phyloP scores from a whole-genome alignment of 140 eudicot species.

The Erigeron philadelphicus region DNA sequence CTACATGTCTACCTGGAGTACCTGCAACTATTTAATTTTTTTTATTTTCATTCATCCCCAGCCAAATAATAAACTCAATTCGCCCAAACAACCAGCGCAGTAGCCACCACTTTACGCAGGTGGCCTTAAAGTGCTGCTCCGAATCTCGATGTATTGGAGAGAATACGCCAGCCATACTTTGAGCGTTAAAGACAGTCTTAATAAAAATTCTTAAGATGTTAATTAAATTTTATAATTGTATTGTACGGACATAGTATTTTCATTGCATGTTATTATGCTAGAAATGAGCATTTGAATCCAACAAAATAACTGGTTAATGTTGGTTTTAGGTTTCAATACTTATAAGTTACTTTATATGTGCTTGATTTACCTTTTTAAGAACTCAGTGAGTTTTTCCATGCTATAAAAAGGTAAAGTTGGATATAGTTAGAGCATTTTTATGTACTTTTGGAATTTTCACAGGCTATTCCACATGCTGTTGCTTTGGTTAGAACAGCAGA shows the following conservation, averaged over 20 bases:
- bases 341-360: constrained; percentile 9
- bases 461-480: constrained; percentile 94
- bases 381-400: not conserved
- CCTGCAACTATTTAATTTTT: no score
- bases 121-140: no score
- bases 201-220: not conserved
- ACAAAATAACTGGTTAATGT: not conserved
- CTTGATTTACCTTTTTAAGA: constrained; percentile 11
- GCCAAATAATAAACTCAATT: no score
- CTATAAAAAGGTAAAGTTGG: not conserved
- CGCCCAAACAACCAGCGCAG: no score
- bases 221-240: not conserved
- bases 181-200: no score
- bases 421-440: constrained; percentile 4
- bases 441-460: constrained; percentile 24
- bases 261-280: not conserved
- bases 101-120: no score
- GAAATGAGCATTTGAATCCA: not conserved
- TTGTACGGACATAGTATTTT: not conserved
- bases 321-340: constrained; percentile 6
- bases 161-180: no score
- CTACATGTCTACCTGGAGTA: no score
- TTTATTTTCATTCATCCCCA: no score
- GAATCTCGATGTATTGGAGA: no score
- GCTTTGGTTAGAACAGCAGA: constrained; percentile 76